Conservation (phyloP, 768 basidiomycete species). For the Piloderma croceum region DNA sequence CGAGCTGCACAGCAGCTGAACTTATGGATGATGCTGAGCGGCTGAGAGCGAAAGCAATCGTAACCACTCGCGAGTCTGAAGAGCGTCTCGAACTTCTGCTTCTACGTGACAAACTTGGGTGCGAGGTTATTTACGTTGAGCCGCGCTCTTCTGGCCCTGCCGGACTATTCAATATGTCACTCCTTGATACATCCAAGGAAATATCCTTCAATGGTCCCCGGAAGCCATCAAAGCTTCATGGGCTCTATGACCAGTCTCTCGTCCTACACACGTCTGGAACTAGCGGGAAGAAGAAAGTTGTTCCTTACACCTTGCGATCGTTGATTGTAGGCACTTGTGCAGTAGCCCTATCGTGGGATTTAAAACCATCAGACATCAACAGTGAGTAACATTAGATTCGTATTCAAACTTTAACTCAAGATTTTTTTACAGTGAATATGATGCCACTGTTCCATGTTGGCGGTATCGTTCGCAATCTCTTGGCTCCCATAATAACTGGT, state of each 20-base stretch:
- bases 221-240: constrained; percentile 27
- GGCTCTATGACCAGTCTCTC: constrained; percentile 42
- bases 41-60: constrained; percentile 34
- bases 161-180: constrained; percentile 36
- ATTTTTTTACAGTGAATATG: constrained; percentile 37
- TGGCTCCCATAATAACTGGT: constrained; percentile 52
- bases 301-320: constrained; percentile 38
- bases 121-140: constrained; percentile 35
- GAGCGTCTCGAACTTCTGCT: constrained; percentile 32
- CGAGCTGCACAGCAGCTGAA: constrained; percentile 40
- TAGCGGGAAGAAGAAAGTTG: constrained; percentile 49
- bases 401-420: background rate
- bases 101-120: constrained; percentile 31
- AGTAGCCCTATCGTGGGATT: constrained; percentile 39
- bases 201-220: constrained; percentile 5
- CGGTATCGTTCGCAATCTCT: constrained; percentile 52
- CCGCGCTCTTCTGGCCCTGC: constrained; percentile 29
- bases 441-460: constrained; percentile 61
- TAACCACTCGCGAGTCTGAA: constrained; percentile 36
- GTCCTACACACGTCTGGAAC: constrained; percentile 59
- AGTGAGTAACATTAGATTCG: constrained; percentile 24
- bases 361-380: constrained; percentile 38
- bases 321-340: constrained; percentile 41
- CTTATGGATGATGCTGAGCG: constrained; percentile 37
- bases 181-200: constrained; percentile 15